Percentiles rank a stretch among this genome's conserved stretches.
These are phyloP conservation scores for Sporisorium iseilematis-ciliati DNA, from an alignment of 1,284 basidiomycete species.

Conservation along the genomic window DNA sequence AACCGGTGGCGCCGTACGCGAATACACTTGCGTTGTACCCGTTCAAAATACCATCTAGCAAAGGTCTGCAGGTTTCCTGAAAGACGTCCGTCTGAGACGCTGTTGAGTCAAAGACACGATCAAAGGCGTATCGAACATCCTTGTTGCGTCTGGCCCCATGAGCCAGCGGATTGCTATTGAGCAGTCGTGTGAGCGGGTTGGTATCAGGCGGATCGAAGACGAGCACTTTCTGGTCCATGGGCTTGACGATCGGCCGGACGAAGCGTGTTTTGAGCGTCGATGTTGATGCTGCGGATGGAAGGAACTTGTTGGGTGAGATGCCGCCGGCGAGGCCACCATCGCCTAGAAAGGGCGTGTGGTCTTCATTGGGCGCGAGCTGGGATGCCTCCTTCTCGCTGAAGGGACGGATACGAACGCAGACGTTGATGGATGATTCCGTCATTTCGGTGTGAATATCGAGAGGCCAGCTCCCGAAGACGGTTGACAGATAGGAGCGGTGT, in stretches of 20 bases:
- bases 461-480: conserved; percentile 36
- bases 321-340: conserved; percentile 65
- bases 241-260: conserved; percentile 65
- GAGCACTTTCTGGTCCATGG: conserved; percentile 68
- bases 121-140: conserved; percentile 68
- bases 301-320: conserved; percentile 56
- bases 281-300: conserved; percentile 18
- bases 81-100: conserved; percentile 64
- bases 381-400: conserved; percentile 64
- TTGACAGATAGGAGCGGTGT: no score
- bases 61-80: conserved; percentile 62
- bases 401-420: conserved; percentile 66
- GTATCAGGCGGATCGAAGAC: conserved; percentile 68
- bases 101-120: conserved; percentile 64
- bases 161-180: conserved; percentile 32
- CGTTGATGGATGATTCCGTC: conserved; percentile 52
- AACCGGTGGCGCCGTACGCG: conserved; percentile 69
- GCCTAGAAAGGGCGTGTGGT: conserved; percentile 65
- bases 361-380: conserved; percentile 60
- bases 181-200: conserved; percentile 57
- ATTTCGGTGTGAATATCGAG: conserved; percentile 8
- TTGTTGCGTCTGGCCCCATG: conserved; percentile 48
- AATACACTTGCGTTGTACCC: conserved; percentile 69
- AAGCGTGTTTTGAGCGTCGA: conserved; percentile 48
- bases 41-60: conserved; percentile 65